phyloP scores from a whole-genome alignment of 2,329 filamentous ascomycete species.

The Pseudofabraea citricarpa region DNA sequence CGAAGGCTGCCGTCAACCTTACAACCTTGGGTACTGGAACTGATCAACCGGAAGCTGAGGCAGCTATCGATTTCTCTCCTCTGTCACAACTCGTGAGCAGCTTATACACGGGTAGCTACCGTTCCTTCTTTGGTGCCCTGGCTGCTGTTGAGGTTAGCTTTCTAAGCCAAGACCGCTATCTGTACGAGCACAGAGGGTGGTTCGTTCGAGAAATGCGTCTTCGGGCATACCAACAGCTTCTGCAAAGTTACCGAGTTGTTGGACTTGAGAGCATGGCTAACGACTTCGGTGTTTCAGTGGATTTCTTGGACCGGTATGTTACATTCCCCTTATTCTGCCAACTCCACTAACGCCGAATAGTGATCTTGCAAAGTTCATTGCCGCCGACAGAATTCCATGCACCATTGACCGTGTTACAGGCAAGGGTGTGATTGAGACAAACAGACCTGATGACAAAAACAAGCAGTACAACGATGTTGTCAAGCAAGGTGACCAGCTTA shows the following conservation, averaged over 20 bases:
- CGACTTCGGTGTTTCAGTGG: slow-evolving; percentile 94
- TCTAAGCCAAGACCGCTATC: slow-evolving; percentile 87
- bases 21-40: slow-evolving; percentile 67
- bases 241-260: slow-evolving; percentile 96
- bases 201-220: slow-evolving; percentile 98
- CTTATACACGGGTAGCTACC: slow-evolving; percentile 91
- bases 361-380: slow-evolving; percentile 95
- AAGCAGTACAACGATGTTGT: slow-evolving; percentile 99
- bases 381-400: slow-evolving; percentile 87
- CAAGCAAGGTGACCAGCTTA: slow-evolving; percentile 94
- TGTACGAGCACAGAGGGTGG: slow-evolving; percentile 94
- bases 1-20: slow-evolving; percentile 77
- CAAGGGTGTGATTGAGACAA: slow-evolving; percentile 96
- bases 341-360: slow-evolving; percentile 37
- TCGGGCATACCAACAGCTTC: slow-evolving; percentile 90
- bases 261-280: slow-evolving; percentile 96
- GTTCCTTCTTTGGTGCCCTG: slow-evolving; percentile 85
- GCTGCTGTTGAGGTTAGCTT: slow-evolving; percentile 91
- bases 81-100: slow-evolving; percentile 85
- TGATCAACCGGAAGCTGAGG: slow-evolving; percentile 73
- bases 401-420: slow-evolving; percentile 96
- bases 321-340: not conserved
- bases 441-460: slow-evolving; percentile 97
- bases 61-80: slow-evolving; percentile 81
- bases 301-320: slow-evolving; percentile 87